phyloP scores from a whole-genome alignment of 2,329 filamentous ascomycete genomes.

The Claviceps spartinae region DNA sequence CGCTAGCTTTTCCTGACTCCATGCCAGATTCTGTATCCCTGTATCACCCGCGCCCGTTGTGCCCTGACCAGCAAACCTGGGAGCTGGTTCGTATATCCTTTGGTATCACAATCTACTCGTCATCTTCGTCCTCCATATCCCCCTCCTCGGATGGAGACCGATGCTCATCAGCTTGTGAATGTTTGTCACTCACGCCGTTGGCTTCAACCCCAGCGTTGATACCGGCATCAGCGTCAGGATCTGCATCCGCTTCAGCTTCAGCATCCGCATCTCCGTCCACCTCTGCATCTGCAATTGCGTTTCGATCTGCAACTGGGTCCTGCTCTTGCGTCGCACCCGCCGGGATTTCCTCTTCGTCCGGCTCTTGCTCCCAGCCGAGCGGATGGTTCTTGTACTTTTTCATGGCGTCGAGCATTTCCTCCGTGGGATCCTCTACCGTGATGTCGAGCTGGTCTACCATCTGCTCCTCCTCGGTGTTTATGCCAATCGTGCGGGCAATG shows the following conservation, averaged over 20 bases:
- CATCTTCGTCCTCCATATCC: slow-evolving; percentile 25
- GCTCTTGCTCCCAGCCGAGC: slow-evolving; percentile 31
- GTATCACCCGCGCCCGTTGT: background rate
- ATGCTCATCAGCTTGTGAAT: slow-evolving; percentile 7
- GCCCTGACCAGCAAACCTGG: background rate
- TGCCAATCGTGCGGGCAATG: slow-evolving; percentile 39
- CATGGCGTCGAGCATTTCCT: slow-evolving; percentile 38
- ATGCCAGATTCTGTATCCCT: background rate
- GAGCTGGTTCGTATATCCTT: background rate
- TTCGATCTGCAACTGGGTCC: slow-evolving; percentile 10
- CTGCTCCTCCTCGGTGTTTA: slow-evolving; percentile 32
- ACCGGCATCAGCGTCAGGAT: background rate
- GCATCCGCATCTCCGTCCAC: slow-evolving; percentile 8
- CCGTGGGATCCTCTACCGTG: slow-evolving; percentile 39
- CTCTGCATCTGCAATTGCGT: slow-evolving; percentile 13
- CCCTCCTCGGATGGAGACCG: slow-evolving; percentile 20
- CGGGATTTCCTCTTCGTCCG: slow-evolving; percentile 22
- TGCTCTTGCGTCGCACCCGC: slow-evolving; percentile 12
- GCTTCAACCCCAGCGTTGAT: background rate
- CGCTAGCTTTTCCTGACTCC: background rate
- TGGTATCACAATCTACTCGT: background rate
- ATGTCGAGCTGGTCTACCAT: slow-evolving; percentile 44
- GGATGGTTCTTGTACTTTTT: slow-evolving; percentile 38
- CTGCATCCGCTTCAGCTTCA: slow-evolving; percentile 1
- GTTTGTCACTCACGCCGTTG: slow-evolving; percentile 11